These are phyloP conservation scores for Botrytis tulipae DNA, from an alignment of 2,329 filamentous ascomycete species.

Conservation along the genomic window DNA sequence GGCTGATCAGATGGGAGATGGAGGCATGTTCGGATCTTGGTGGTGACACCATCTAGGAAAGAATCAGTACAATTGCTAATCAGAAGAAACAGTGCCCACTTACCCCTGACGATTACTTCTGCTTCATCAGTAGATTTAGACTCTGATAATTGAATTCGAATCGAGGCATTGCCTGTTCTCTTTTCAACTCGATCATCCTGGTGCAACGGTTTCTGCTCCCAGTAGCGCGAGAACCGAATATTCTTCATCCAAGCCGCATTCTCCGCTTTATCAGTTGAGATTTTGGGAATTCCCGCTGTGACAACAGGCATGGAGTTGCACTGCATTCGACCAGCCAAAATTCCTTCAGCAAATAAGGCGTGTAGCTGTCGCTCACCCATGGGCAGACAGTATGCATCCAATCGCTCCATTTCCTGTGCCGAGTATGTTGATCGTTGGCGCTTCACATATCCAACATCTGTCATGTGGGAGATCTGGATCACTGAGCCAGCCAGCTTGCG, in stretches of 20 bases:
- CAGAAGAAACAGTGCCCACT: neutral
- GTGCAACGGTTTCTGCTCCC: neutral
- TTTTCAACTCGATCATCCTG: neutral
- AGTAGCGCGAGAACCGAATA: neutral
- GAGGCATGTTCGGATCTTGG: slow-evolving; percentile 21
- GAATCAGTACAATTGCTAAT: neutral
- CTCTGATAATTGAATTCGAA: neutral
- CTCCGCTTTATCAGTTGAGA: neutral
- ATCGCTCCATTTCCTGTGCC: slow-evolving; percentile 21
- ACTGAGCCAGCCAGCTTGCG: slow-evolving; percentile 46
- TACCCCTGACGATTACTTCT: neutral
- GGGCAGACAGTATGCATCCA: slow-evolving; percentile 42
- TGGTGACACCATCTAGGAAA: neutral
- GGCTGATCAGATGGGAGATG: neutral
- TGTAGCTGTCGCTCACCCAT: neutral
- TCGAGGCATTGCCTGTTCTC: neutral
- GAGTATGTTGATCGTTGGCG: slow-evolving; percentile 22
- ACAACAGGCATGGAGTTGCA: neutral
- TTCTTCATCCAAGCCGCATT: neutral
- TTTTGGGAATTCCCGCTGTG: neutral
- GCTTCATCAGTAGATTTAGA: neutral
- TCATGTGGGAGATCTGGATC: slow-evolving; percentile 47
- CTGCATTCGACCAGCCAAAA: neutral
- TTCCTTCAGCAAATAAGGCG: neutral
- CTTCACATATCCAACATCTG: slow-evolving; percentile 42